Base-by-base conservation (phyloP, 805 yeast species). In the Starmerella scarabaei region DNA sequence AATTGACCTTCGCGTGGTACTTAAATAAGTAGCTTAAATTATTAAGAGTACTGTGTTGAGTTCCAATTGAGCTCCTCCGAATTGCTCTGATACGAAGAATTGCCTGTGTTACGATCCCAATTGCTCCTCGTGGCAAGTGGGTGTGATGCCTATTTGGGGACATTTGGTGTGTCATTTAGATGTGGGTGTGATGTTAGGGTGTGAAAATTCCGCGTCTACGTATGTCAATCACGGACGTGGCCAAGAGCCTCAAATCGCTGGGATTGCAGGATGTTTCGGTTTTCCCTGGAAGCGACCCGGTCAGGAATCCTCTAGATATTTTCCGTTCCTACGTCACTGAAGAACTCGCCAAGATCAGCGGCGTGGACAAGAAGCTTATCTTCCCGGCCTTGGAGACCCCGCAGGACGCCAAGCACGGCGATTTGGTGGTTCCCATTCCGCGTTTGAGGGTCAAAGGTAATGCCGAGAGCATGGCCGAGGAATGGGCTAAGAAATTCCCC, bases 381-480 rank as follows among this genome's bases (percentile, higher is more conserved):
- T 82, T 69, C 61, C 81, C 84, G 42, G 84, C 94, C 28, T 69
- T 91, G 54, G 97, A 91, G 62, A 73, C 88, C 69, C 84, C 95
- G 18, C 68, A 72, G 49, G 77, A 85, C 30, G 64, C 80, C 51
- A 95, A 85, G 44, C 79, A 88, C 55, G 98, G 97, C 57, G 98
- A 91, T 61, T 69, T 91, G 54, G 71, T 88, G 46, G 74, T 88
- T 40, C 96, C 98, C 32, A 69, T 91, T 32, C 98, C 97, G 53
- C 76, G 96, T 60, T 66, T 80, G 54, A 73, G 94, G 54, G 71
- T 88, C 60, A 80, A 84, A 52, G 75, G 81, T 49, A 71, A 74
- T 27, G 83, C 88, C 45, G 80, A 77, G 58, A 75, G 69, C 40
- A 59, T 78, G 42, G 86, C 91, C 23, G 56, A 59, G 31, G 81